Base-by-base conservation (phyloP, 139 green algal genomes). In the Coccomyxa sp. region DNA sequence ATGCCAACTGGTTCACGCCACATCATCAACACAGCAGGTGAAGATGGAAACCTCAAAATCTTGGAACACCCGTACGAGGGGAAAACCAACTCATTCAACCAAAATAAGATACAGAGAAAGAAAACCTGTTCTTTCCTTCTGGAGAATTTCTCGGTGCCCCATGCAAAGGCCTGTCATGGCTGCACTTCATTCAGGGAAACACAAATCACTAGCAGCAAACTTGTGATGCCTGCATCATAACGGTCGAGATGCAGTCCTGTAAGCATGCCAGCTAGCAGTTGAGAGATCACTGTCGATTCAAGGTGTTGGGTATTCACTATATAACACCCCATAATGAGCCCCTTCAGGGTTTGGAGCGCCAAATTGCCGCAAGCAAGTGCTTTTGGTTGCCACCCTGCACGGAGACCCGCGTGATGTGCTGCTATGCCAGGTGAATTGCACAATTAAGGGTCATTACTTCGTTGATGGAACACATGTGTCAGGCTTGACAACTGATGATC, bases 351-450 rank as follows among this genome's bases (percentile, higher is more conserved):
- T 98, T 88, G 95, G 95, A n/a, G 31, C 96, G 25, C 95, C 95
- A 38, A 95, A 96, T 84, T 86, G 91, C 27, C 88, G 95, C 13
- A 87, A 88, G 76, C 89, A 94, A 25, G 89, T 97, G 15, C 97
- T 97, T 84, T 76, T 98, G 58, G 66, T 98, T 38, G 95, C 95
- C 4, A 95, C 91, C 23, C 81, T 94, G 83, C 86, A 96, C 82
- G 95, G 93, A 32, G 95, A 98, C 82, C 88, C 94, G 13, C 79
- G 95, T 18, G 95, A 98, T 83, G 93, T 98, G 30, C 88, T 98
- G 74, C 90, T 98, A 15, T 86, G 87, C 14, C 90, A 93, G 87
- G 86, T 71, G 63, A 51, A 3, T 51, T 51, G 38, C 38, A 51
- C n/a, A n/a, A n/a, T n/a, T n/a, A n/a, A n/a, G n/a, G n/a, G n/a